Evolutionary conservation across 1,284 basidiomycete species (phyloP).

Genomic region (Microbotryum intermedium): DNA sequence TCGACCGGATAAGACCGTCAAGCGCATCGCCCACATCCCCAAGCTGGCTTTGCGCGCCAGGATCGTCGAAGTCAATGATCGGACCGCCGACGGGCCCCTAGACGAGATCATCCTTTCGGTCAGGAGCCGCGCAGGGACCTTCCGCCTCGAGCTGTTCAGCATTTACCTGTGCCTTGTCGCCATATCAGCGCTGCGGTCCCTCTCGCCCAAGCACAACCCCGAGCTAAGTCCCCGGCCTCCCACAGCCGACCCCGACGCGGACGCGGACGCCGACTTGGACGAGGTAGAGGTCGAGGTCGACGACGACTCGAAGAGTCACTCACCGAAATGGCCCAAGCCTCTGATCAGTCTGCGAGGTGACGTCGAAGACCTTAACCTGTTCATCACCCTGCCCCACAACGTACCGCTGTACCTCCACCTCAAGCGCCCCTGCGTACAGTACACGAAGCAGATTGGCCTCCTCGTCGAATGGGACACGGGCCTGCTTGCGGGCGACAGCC

Average conservation of each 20-base stretch:
- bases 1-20: conserved; percentile 23
- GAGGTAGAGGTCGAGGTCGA: no score
- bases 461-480: conserved; percentile 24
- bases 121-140: conserved; percentile 43
- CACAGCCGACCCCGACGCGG: conserved; percentile 10
- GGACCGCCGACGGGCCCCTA: conserved; percentile 19
- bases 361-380: conserved; percentile 36
- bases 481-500: conserved; percentile 44
- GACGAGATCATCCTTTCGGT: conserved; percentile 44
- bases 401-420: conserved; percentile 32
- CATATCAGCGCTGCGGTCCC: conserved; percentile 48
- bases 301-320: not conserved
- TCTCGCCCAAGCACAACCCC: conserved; percentile 36
- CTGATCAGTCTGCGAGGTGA: conserved; percentile 30
- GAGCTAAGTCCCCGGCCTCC: not conserved
- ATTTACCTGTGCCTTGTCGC: conserved; percentile 66
- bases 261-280: not conserved
- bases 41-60: conserved; percentile 38
- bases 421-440: conserved; percentile 16
- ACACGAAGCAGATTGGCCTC: conserved; percentile 2
- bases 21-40: conserved; percentile 34
- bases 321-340: conserved; percentile 17
- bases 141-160: conserved; percentile 57
- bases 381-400: conserved; percentile 36
- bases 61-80: conserved; percentile 33